Evolutionary conservation across 2,329 filamentous ascomycete genomes (phyloP).

Genomic region (Alternaria longipes): DNA sequence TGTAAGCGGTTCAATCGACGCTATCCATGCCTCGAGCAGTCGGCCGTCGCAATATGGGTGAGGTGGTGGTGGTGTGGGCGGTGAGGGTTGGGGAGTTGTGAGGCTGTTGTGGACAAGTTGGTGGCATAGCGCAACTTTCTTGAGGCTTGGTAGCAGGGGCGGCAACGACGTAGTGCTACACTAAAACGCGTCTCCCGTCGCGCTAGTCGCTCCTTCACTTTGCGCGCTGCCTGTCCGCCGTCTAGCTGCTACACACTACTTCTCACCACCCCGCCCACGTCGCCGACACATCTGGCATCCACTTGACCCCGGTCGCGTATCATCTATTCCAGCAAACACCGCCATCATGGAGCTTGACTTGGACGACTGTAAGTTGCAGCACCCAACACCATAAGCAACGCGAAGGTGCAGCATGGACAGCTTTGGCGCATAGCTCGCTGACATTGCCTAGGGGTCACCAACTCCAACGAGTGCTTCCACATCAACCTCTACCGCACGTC

Average conservation of each 20-base stretch:
- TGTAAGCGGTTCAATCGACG: constrained; percentile 19
- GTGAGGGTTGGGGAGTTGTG: constrained; percentile 8
- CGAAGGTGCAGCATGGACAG: neutral
- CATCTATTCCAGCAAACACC: neutral
- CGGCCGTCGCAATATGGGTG: constrained; percentile 11
- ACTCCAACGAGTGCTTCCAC: constrained; percentile 50
- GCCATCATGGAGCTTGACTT: constrained; percentile 38
- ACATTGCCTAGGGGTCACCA: constrained; percentile 40
- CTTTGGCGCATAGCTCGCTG: neutral
- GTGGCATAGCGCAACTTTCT: constrained; percentile 26
- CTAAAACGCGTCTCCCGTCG: constrained; percentile 33
- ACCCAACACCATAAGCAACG: neutral
- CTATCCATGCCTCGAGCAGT: constrained; percentile 27
- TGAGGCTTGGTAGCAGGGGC: constrained; percentile 19
- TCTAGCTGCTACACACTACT: constrained; percentile 2
- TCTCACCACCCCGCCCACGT: constrained; percentile 5
- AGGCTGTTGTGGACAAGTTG: constrained; percentile 8
- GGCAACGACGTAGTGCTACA: constrained; percentile 33
- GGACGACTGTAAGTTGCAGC: constrained; percentile 41
- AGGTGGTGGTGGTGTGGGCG: constrained; percentile 10
- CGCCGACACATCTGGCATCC: neutral
- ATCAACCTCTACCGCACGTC: constrained; percentile 49
- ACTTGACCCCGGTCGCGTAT: neutral
- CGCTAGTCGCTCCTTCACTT: constrained; percentile 30
- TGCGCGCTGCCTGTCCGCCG: constrained; percentile 10